Conservation (phyloP, 805 yeast genomes). For the Yamadazyma tumulicola region DNA sequence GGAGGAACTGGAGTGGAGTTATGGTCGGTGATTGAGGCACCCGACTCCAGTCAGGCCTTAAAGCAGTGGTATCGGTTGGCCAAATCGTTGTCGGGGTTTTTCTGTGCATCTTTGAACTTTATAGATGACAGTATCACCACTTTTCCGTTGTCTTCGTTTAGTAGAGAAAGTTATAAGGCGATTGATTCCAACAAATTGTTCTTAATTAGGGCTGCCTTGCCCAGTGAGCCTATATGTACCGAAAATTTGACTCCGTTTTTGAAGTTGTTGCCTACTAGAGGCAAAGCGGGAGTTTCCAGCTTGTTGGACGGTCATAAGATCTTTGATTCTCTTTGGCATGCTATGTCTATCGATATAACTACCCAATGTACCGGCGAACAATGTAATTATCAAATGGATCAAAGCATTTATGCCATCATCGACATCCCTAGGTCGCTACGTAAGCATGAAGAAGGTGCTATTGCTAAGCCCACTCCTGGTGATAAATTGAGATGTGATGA, state of each 20-base stretch:
- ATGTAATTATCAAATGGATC: conserved; percentile 57
- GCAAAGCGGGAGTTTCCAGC: conserved; percentile 82
- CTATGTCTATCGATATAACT: conserved; percentile 79
- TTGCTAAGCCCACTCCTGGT: conserved; percentile 77
- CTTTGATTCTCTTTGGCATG: conserved; percentile 91
- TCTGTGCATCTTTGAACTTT: conserved; percentile 92
- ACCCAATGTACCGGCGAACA: conserved; percentile 44
- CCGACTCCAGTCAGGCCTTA: conserved; percentile 49
- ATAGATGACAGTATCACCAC: conserved; percentile 79
- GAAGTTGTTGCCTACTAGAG: conserved; percentile 86
- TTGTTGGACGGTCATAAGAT: conserved; percentile 85
- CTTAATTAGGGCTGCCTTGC: conserved; percentile 78
- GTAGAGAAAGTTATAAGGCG: conserved; percentile 22
- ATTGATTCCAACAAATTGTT: conserved; percentile 39
- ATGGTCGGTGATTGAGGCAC: conserved; percentile 81
- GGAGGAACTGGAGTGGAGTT: conserved; percentile 97
- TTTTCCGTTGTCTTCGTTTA: conserved; percentile 38
- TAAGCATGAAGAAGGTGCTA: conserved; percentile 55
- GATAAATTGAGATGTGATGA: conserved; percentile 71
- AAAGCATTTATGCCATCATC: conserved; percentile 66
- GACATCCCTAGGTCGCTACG: conserved; percentile 68
- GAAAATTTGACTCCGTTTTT: conserved; percentile 94
- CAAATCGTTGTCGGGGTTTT: conserved; percentile 80
- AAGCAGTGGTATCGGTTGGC: conserved; percentile 68
- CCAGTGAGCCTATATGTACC: conserved; percentile 94